phyloP scores from a whole-genome alignment of 192 early-diverging fungal genomes.

The Podila epicladia region DNA sequence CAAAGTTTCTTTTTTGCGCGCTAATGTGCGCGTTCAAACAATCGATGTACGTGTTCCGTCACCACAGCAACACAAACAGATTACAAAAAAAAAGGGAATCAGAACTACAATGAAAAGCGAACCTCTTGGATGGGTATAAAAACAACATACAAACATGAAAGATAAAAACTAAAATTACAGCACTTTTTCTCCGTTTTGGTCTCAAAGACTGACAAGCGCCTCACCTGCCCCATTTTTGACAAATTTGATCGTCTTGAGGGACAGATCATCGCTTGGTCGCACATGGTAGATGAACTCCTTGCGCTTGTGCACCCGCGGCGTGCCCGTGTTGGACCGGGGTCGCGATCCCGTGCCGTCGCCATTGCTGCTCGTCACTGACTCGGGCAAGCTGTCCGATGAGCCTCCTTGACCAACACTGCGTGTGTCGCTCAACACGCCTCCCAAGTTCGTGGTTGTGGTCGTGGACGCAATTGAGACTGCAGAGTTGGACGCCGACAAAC shows the following conservation, averaged over 20 bases:
- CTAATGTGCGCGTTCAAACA: too few species aligned
- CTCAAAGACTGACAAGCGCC: constrained; percentile 17
- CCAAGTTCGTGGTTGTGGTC: constrained; percentile 13
- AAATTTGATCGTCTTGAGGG: constrained; percentile 48
- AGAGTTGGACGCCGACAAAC: constrained; percentile 37
- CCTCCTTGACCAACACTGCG: background rate
- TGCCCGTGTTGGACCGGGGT: background rate
- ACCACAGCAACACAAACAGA: too few species aligned
- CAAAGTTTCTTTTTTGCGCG: too few species aligned
- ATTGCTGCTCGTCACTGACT: background rate
- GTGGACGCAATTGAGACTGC: constrained; percentile 31
- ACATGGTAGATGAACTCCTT: constrained; percentile 39
- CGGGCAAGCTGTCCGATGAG: background rate
- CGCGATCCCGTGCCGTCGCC: background rate
- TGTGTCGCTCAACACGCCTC: background rate
- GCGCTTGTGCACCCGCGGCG: constrained; percentile 14
- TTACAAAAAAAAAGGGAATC: too few species aligned
- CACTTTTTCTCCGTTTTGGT: constrained; percentile 7
- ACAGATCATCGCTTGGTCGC: constrained; percentile 43
- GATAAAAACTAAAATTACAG: too few species aligned
- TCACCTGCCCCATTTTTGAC: constrained; percentile 37
- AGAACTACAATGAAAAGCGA: too few species aligned
- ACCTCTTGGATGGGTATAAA: too few species aligned
- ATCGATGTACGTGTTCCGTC: too few species aligned
- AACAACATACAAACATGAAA: too few species aligned